Percentiles rank a stretch among this genome's conserved stretches.
These are phyloP conservation scores for Pseudogymnoascus sp. DNA, from an alignment of 2,329 filamentous ascomycete species.

Conservation along the genomic window DNA sequence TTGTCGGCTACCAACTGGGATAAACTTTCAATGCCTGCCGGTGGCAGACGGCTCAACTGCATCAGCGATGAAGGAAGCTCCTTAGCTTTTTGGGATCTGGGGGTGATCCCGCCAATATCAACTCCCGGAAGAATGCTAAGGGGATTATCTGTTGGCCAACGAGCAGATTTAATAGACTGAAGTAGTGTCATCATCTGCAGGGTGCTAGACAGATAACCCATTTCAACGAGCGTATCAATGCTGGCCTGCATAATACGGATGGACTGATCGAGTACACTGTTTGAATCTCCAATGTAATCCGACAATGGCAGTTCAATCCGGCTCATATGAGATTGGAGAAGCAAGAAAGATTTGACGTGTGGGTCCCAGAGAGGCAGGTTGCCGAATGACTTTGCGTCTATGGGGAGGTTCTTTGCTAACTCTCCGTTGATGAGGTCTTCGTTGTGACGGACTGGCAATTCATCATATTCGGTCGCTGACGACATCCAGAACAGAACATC, in stretches of 20 bases:
- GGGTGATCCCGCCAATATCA: slow-evolving; percentile 33
- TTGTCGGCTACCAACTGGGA: slow-evolving; percentile 37
- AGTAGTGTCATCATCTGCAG: slow-evolving; percentile 76
- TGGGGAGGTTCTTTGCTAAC: slow-evolving; percentile 71
- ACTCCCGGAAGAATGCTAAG: slow-evolving; percentile 74
- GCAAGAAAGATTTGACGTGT: slow-evolving; percentile 89
- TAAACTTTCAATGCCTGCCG: slow-evolving; percentile 31
- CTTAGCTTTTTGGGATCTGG: background rate
- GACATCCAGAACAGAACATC: slow-evolving; percentile 91
- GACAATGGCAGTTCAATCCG: slow-evolving; percentile 87
- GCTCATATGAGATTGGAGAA: slow-evolving; percentile 92
- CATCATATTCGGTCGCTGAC: slow-evolving; percentile 89
- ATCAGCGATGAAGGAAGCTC: slow-evolving; percentile 14
- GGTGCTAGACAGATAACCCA: slow-evolving; percentile 73
- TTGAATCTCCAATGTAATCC: slow-evolving; percentile 94
- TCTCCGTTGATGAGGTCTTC: slow-evolving; percentile 96
- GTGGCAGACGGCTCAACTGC: slow-evolving; percentile 15
- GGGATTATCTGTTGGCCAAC: slow-evolving; percentile 79
- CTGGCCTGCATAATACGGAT: slow-evolving; percentile 95
- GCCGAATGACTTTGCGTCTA: slow-evolving; percentile 42
- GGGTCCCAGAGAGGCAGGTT: slow-evolving; percentile 95
- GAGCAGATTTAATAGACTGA: slow-evolving; percentile 84
- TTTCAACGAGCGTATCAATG: slow-evolving; percentile 86
- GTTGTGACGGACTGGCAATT: slow-evolving; percentile 94
- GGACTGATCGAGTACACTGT: slow-evolving; percentile 82